A percentile compares a stretch with the other conserved stretches of the same genome.
Conservation (phyloP, 2,329 filamentous ascomycete species). For the Trichoderma sp. region DNA sequence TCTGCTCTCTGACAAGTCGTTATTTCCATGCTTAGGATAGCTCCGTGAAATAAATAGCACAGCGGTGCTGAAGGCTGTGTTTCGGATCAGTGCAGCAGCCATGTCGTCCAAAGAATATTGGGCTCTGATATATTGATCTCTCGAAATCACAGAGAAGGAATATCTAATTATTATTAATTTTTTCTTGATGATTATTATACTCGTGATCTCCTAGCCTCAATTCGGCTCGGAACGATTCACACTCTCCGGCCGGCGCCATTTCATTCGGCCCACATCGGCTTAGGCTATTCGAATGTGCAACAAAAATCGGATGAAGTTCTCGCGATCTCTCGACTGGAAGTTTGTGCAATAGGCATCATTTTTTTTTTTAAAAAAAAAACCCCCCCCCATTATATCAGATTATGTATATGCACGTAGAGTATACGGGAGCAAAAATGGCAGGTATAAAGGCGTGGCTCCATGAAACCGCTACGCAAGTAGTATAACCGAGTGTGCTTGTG, state of each 20-base stretch:
- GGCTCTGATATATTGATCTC: neutral
- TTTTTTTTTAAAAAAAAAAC: too few species aligned
- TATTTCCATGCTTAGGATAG: neutral
- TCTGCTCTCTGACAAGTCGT: neutral
- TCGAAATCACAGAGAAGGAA: too few species aligned
- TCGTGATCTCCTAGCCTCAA: neutral
- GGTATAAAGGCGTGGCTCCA: neutral
- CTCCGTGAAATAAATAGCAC: neutral
- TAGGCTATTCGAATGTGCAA: neutral
- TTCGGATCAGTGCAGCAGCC: neutral
- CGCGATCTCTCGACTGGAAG: neutral
- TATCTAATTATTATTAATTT: neutral
- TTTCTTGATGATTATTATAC: neutral
- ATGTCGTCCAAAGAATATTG: neutral
- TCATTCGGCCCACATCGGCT: neutral
- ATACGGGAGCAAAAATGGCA: neutral
- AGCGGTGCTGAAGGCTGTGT: neutral
- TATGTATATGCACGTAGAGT: neutral
- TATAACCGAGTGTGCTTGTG: too few species aligned
- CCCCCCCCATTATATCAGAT: too few species aligned
- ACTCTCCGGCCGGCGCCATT: neutral
- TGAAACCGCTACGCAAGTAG: too few species aligned
- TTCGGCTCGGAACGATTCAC: neutral
- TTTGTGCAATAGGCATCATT: neutral
- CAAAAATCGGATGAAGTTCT: neutral